Percentiles rank a stretch among this genome's conserved stretches.
Evolutionary conservation across 495 filamentous ascomycete genomes (phyloP).

Genomic region (Annulohypoxylon bovei): DNA sequence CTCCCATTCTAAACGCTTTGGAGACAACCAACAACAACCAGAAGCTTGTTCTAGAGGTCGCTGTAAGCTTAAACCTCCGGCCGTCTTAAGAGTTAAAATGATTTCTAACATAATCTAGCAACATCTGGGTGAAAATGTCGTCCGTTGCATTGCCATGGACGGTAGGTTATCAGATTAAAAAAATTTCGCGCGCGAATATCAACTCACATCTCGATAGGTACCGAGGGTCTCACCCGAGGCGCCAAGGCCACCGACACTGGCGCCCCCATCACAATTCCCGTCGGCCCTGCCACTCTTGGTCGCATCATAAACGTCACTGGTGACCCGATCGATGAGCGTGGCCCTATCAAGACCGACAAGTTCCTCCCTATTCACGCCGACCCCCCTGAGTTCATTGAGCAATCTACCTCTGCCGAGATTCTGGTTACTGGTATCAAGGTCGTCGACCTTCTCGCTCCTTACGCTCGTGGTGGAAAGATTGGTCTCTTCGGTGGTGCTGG

Average conservation of each 20-base stretch:
- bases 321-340: slow-evolving; percentile 99
- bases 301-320: slow-evolving; percentile 99
- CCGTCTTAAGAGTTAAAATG: slow-evolving; percentile 19
- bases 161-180: slow-evolving; percentile 68
- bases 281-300: slow-evolving; percentile 92
- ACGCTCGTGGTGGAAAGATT: slow-evolving; percentile 99
- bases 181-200: slow-evolving; percentile 18
- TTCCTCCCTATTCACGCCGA: slow-evolving; percentile 92
- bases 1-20: slow-evolving; percentile 97
- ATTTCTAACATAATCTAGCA: slow-evolving; percentile 71
- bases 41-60: slow-evolving; percentile 95
- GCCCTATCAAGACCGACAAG: slow-evolving; percentile 93
- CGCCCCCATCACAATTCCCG: slow-evolving; percentile 94
- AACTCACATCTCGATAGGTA: slow-evolving; percentile 71
- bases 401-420: slow-evolving; percentile 95
- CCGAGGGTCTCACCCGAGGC: slow-evolving; percentile 97
- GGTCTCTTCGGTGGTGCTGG: slow-evolving; percentile 99
- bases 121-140: slow-evolving; percentile 99
- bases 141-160: slow-evolving; percentile 99
- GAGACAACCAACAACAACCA: slow-evolving; percentile 89
- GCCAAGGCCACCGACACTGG: slow-evolving; percentile 86
- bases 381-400: slow-evolving; percentile 87
- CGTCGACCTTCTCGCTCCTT: slow-evolving; percentile 96
- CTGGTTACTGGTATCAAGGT: slow-evolving; percentile 99
- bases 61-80: slow-evolving; percentile 70